Evolutionary conservation across 768 basidiomycete genomes (phyloP), one percentile per base, ranked within the genome.

Genomic region (Mycena albidolilacea): DNA sequence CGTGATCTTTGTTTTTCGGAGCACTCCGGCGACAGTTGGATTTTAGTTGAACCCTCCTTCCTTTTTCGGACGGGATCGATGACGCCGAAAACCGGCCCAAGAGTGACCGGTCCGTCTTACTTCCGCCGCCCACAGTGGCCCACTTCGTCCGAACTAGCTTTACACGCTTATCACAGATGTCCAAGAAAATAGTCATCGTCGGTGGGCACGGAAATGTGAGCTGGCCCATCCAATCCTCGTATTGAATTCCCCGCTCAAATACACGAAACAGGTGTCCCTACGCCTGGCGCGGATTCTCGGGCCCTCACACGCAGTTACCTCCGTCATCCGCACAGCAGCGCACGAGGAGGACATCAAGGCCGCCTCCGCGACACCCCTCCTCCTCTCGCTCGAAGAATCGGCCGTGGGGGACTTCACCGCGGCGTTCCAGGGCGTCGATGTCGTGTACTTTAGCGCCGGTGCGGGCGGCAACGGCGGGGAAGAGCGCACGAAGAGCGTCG

Each of bases 401-500:
- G 77, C 89, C 0, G 81, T 84, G 0, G 72, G 80, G 0, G 84
- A 88, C 1, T 88, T 92, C 74, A 83, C 85, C 4, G 73, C 81
- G 1, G 82, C 83, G 0, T 90, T 93, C 77, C 75, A 80, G 9
- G 65, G 70, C 23, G 74, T 58, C 19, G 85, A 86, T 64, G 80
- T 87, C 8, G 84, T 88, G n/a, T 87, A 87, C 72, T 87, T 86
- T 71, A 83, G 83, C 44, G 86, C 87, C 5, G 86, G 87, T 0
- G 88, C 91, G 0, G 91, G 91, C 0, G 90, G 90, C 0, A 90
- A 89, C 75, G 91, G 90, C 8, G 87, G 87, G 0, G 83, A 84
- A 44, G 88, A 89, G 75, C 78, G 88, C 41, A 91, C 89, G 3
- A 87, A 86, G 77, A 84, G 82, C 38, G 91, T 92, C 7, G 88